Conservation (phyloP, 495 filamentous ascomycete genomes). For the Trichoderma gamsii region DNA sequence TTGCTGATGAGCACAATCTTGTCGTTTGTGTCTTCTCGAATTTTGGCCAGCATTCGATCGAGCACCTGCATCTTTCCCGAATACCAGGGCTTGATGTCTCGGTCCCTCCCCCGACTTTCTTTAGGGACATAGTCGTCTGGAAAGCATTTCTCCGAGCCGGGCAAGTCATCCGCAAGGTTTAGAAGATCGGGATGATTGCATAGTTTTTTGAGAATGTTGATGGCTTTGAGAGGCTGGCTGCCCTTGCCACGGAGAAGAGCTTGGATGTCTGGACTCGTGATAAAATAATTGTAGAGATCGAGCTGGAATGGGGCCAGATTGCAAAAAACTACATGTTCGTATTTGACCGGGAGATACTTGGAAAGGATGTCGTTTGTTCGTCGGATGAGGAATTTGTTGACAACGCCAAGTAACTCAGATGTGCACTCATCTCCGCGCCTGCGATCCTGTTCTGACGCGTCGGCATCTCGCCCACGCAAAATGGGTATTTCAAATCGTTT, state of each 20-base stretch:
- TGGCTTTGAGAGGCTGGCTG: slow-evolving; percentile 92
- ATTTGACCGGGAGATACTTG: slow-evolving; percentile 97
- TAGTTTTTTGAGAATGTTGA: slow-evolving; percentile 92
- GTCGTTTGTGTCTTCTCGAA: slow-evolving; percentile 93
- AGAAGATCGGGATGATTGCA: slow-evolving; percentile 98
- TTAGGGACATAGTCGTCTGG: slow-evolving; percentile 87
- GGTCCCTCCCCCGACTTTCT: slow-evolving; percentile 79
- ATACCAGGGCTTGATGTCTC: slow-evolving; percentile 93
- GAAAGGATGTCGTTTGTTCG: slow-evolving; percentile 96
- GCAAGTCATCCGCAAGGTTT: slow-evolving; percentile 74
- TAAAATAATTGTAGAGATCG: slow-evolving; percentile 92
- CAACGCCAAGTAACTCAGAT: slow-evolving; percentile 68
- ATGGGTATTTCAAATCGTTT: slow-evolving; percentile 94
- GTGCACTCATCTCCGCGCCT: slow-evolving; percentile 81
- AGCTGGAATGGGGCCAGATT: slow-evolving; percentile 89
- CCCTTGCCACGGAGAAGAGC: slow-evolving; percentile 89
- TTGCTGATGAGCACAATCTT: slow-evolving; percentile 99
- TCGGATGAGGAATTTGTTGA: slow-evolving; percentile 99
- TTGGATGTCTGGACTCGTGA: slow-evolving; percentile 91
- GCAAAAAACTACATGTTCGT: slow-evolving; percentile 99
- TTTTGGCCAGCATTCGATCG: slow-evolving; percentile 95
- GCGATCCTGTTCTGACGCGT: slow-evolving; percentile 75
- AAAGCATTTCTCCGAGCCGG: slow-evolving; percentile 74
- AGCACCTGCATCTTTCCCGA: slow-evolving; percentile 98
- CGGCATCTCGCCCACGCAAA: slow-evolving; percentile 83